phyloP scores from a whole-genome alignment of 495 filamentous ascomycete genomes.

The Penicillium manginii region DNA sequence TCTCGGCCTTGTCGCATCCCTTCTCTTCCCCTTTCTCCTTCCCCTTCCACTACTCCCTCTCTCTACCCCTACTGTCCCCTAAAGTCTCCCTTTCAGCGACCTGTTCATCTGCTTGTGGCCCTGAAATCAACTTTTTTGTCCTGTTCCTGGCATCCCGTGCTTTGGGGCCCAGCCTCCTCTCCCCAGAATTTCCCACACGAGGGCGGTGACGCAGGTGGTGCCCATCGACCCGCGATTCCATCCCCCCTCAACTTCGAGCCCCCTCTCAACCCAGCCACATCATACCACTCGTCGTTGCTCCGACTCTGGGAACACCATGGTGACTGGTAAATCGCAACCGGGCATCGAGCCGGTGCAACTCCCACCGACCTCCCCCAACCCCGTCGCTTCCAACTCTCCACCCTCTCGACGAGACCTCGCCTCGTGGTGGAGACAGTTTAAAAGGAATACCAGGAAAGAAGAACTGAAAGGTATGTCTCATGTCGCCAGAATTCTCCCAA shows the following conservation, averaged over 20 bases:
- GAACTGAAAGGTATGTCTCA: slow-evolving; percentile 71
- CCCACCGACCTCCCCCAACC: slow-evolving; percentile 39
- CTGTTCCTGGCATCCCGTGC: no score
- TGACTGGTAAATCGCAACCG: slow-evolving; percentile 50
- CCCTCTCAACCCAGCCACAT: background rate
- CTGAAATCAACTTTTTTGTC: no score
- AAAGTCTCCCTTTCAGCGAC: slow-evolving; percentile 4
- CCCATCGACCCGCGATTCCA: slow-evolving; percentile 22
- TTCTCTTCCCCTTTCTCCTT: background rate
- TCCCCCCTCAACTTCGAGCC: slow-evolving; percentile 3
- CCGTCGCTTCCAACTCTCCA: slow-evolving; percentile 52
- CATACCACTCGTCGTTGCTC: slow-evolving; percentile 14
- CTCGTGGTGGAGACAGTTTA: slow-evolving; percentile 93
- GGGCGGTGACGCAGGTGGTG: slow-evolving; percentile 42
- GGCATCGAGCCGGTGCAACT: slow-evolving; percentile 40
- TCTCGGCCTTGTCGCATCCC: slow-evolving; percentile 17
- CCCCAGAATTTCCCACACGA: slow-evolving; percentile 41
- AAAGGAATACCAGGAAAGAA: slow-evolving; percentile 71
- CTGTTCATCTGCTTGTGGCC: no score
- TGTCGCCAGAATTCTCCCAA: slow-evolving; percentile 1
- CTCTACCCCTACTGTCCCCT: background rate
- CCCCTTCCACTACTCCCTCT: background rate
- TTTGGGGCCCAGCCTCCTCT: background rate
- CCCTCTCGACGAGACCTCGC: slow-evolving; percentile 80
- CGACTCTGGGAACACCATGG: slow-evolving; percentile 34